Conservation (phyloP, 2,329 filamentous ascomycete species). For the Elsinoe necatrix region DNA sequence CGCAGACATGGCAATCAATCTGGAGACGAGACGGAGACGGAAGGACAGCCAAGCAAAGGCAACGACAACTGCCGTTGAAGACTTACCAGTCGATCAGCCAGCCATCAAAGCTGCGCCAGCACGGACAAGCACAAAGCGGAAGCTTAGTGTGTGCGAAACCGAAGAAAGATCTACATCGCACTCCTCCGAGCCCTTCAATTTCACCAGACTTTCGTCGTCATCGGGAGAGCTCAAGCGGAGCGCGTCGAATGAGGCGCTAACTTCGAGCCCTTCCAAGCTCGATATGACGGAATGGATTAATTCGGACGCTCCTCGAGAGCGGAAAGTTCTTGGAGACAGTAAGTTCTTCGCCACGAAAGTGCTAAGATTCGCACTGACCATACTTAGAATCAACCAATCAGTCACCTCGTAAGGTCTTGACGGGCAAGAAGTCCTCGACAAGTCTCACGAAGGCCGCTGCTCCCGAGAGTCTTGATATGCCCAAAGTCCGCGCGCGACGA, state of each 20-base stretch:
- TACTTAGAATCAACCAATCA: slow-evolving; percentile 29
- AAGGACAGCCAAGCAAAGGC: slow-evolving; percentile 43
- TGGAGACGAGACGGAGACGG: slow-evolving; percentile 46
- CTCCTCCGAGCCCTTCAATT: slow-evolving; percentile 38
- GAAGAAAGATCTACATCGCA: slow-evolving; percentile 32
- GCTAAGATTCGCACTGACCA: neutral
- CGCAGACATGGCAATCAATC: slow-evolving; percentile 35
- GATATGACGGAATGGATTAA: slow-evolving; percentile 14
- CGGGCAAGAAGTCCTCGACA: slow-evolving; percentile 20
- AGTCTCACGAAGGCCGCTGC: slow-evolving; percentile 16
- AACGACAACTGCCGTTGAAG: slow-evolving; percentile 30
- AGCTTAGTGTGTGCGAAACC: slow-evolving; percentile 47
- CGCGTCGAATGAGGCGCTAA: slow-evolving; percentile 14
- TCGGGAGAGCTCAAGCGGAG: slow-evolving; percentile 1
- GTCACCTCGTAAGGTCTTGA: slow-evolving; percentile 26
- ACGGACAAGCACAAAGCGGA: slow-evolving; percentile 48
- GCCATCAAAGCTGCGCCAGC: slow-evolving; percentile 25
- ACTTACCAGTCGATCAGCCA: slow-evolving; percentile 18
- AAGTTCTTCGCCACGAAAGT: slow-evolving; percentile 20
- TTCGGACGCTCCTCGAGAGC: slow-evolving; percentile 22
- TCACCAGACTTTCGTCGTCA: slow-evolving; percentile 31
- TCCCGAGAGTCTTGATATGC: slow-evolving; percentile 1
- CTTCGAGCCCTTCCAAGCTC: slow-evolving; percentile 4
- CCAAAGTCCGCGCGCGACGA: slow-evolving; percentile 24
- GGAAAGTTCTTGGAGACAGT: slow-evolving; percentile 38